Percentiles rank a stretch among this genome's conserved stretches.
Conservation (phyloP, 345 rosid species). For the Mallotus nudiflorus region DNA sequence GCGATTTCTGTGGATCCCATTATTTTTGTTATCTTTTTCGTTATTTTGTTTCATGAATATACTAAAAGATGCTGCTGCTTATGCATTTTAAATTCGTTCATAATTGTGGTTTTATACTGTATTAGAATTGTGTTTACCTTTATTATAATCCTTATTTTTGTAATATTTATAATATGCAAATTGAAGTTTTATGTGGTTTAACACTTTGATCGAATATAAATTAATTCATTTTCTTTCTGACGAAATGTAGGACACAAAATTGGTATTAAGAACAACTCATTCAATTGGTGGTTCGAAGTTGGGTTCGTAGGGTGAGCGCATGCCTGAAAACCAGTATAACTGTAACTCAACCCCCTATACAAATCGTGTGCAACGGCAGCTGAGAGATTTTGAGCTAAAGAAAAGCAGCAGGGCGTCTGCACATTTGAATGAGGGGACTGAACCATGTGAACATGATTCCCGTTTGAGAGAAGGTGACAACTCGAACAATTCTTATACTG, state of each 20-base stretch:
- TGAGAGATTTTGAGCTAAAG: slow-evolving; percentile 72
- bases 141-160: slow-evolving; percentile 11
- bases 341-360: slow-evolving; percentile 51
- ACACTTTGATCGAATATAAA: slow-evolving; percentile 7
- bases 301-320: slow-evolving; percentile 54
- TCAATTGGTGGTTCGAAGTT: slow-evolving; percentile 33
- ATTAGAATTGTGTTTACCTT: slow-evolving; percentile 26
- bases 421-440: slow-evolving; percentile 52
- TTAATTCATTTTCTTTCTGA: slow-evolving; percentile 24
- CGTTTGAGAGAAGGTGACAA: slow-evolving; percentile 53
- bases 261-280: slow-evolving; percentile 27
- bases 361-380: slow-evolving; percentile 70
- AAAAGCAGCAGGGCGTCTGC: slow-evolving; percentile 45
- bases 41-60: slow-evolving; percentile 17
- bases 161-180: neutral
- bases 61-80: slow-evolving; percentile 16
- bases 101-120: slow-evolving; percentile 22
- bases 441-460: slow-evolving; percentile 49
- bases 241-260: slow-evolving; percentile 55
- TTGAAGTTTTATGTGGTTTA: slow-evolving; percentile 26
- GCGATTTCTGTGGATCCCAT: slow-evolving; percentile 58
- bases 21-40: slow-evolving; percentile 38
- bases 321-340: slow-evolving; percentile 94
- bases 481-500: slow-evolving; percentile 49
- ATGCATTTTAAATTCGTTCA: slow-evolving; percentile 24